Percentiles rank a stretch among this genome's conserved stretches.
Evolutionary conservation across 2,329 filamentous ascomycete genomes (phyloP).

Genomic region (Juglanconis oblonga): DNA sequence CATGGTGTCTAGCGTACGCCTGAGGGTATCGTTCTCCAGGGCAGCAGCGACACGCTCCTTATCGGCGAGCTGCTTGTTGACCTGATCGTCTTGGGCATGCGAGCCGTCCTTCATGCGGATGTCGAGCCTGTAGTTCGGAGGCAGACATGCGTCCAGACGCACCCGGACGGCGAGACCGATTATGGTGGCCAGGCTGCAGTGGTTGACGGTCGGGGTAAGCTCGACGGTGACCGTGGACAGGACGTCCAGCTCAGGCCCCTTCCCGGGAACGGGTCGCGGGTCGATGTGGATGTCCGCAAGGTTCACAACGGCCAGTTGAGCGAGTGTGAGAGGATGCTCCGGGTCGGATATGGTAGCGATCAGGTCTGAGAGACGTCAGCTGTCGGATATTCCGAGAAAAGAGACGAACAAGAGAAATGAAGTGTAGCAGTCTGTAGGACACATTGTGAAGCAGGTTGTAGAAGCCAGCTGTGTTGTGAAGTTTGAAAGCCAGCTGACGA

Average conservation of each 20-base stretch:
- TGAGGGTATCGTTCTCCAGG: constrained; percentile 87
- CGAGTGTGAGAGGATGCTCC: constrained; percentile 91
- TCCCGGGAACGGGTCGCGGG: constrained; percentile 58
- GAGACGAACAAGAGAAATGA: no score
- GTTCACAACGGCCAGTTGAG: constrained; percentile 90
- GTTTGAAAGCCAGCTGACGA: neutral
- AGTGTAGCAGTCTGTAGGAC: neutral
- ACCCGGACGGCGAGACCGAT: constrained; percentile 93
- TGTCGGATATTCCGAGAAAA: constrained; percentile 22
- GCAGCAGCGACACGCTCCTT: constrained; percentile 96
- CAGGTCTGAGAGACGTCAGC: constrained; percentile 63
- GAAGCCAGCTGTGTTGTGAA: neutral
- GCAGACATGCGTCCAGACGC: constrained; percentile 83
- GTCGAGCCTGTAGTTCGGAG: constrained; percentile 87
- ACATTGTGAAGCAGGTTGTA: neutral
- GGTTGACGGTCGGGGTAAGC: constrained; percentile 93
- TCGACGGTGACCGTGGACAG: constrained; percentile 77
- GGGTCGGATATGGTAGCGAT: constrained; percentile 94
- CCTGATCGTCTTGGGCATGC: constrained; percentile 91
- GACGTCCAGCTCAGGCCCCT: constrained; percentile 47
- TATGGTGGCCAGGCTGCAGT: constrained; percentile 94
- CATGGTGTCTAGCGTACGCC: constrained; percentile 90
- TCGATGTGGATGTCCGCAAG: constrained; percentile 87
- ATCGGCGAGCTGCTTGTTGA: constrained; percentile 94
- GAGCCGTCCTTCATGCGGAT: constrained; percentile 93